Conservation (phyloP, 1,139 yeast genomes). For the Candida albicans region DNA sequence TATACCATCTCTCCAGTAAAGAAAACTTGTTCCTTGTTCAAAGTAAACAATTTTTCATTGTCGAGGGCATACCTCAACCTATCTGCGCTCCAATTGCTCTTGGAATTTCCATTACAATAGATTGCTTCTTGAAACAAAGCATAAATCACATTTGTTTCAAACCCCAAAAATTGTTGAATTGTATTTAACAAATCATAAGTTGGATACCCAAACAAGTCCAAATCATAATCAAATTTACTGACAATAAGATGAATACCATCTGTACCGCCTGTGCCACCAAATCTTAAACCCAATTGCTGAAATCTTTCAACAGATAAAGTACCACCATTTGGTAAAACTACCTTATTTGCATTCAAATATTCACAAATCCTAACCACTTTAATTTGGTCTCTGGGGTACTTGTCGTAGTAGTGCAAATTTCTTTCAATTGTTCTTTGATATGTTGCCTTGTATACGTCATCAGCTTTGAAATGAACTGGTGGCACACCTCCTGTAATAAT, state of each 20-base stretch:
- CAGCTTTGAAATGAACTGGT: constrained; percentile 44
- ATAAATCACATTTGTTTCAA: constrained; percentile 55
- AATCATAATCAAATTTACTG: constrained; percentile 37
- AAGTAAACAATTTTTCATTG: constrained; percentile 25
- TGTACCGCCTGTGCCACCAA: constrained; percentile 54
- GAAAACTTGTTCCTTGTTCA: constrained; percentile 22
- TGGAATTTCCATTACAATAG: constrained; percentile 42
- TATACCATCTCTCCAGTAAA: constrained; percentile 63
- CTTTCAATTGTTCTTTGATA: constrained; percentile 47
- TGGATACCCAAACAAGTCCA: constrained; percentile 32
- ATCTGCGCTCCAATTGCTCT: constrained; percentile 52
- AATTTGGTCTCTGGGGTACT: constrained; percentile 46
- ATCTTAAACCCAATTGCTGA: constrained; percentile 50
- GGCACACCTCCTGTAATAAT: constrained; percentile 60
- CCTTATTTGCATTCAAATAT: constrained; percentile 29
- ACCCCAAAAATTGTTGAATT: constrained; percentile 35
- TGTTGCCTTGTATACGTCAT: constrained; percentile 51
- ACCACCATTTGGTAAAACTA: constrained; percentile 52
- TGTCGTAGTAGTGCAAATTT: constrained; percentile 46
- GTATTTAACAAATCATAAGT: constrained; percentile 33
- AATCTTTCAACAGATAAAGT: constrained; percentile 48
- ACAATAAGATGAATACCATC: constrained; percentile 47
- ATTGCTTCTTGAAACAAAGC: constrained; percentile 60
- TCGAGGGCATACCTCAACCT: constrained; percentile 32
- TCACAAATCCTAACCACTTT: constrained; percentile 39